Evolutionary conservation across 2,329 filamentous ascomycete species (phyloP), one percentile per base, ranked within the genome.

Genomic region (Tolypocladium cylindrosporum): DNA sequence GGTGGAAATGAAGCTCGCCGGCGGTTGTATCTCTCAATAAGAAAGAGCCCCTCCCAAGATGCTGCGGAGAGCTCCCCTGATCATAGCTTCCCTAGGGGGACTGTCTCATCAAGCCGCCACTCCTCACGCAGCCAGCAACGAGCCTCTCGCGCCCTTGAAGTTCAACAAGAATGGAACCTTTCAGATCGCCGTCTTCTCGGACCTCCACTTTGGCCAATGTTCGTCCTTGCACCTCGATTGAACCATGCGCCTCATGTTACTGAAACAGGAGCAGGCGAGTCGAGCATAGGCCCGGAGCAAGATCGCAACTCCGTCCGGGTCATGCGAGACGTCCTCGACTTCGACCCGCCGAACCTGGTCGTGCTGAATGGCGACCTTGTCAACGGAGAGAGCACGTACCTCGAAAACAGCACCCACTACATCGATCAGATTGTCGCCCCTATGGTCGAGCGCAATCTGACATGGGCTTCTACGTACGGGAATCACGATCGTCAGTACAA

Each of bases 181-280:
- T 62, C 77, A 80, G 56, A 72, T 83, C 42, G 72, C 83, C 2
- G 78, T 91, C 13, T 88, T 91, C 61, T 80, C 83, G 37, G 88
- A 91, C 63, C 70, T 90, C 8, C 87, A 91, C 67, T 88, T 87
- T 66, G 88, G 86, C 14, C 87, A 91, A 69, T 79, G 83, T 83
- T 69, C 62, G 72, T 68, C 14, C 24, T 13, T n/a, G 2, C 48
- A 31, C 16, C 5, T 34, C 45, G 16, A 7, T 31, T 31, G 3
- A 48, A 7, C 21, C 19, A 1, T 7, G 24, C 24, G 13, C 14
- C 4, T 31, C 48, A 10, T 36, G 10, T n/a, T 10, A 9, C 48
- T 51, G 10, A 51, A 21, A 19, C 19, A 51, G 27, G 1, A 36
- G 19, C 48, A 51, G 48, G 13, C 10, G 48, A 51, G 31, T n/a